Base-by-base conservation (phyloP, 345 rosid genomes). In the Boechera divaricarpa region DNA sequence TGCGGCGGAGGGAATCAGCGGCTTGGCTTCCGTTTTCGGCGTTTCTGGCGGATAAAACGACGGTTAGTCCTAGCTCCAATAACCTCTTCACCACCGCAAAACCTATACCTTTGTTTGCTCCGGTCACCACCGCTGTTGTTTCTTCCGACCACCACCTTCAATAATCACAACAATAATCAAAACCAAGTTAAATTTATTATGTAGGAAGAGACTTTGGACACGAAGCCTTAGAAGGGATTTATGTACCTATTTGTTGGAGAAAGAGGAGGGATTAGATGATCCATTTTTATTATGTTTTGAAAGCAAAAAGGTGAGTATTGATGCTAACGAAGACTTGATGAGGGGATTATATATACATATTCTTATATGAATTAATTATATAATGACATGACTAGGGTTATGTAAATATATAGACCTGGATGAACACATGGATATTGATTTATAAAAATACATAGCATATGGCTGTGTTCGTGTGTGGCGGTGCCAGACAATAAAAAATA, bases 71-170 rank as follows among this genome's bases (percentile, higher is more conserved):
- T 11, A 69, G 47, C 58, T 87, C 83, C 8, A 94, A 82, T 21
- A 94, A 80, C 67, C 82, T 72, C 82, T 89, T 90, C 80, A 86
- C 97, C 54, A 91, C 33, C n/a, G 89, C 87, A 45, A 80, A 88
- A 36, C 97, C 96, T 36, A 94, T 94, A 66, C 97, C 97, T 69
- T 81, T 91, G 85, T 91, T 94, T 1, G 90, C 96, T 83, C 98
- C 98, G 4, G 92, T 94, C 39, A 91, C 98, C 2, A 94, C 72
- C 0, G 91, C 93, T 7, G 86, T 83, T 38, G 92, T 94, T 56
- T 87, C 88, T 42, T 68, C 74, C 3, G 85, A 67, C 98, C 97
- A 94, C 97, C 98, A 94, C 67, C 96, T 89, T 54, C 42, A 48
- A 4, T 16, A 28, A 48, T 57, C 9, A 55, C 58, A 67, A 48